Percentiles rank a stretch among this genome's conserved stretches.
Evolutionary conservation across 306 rosid species (phyloP).

Genomic region (Trifolium pratense): DNA sequence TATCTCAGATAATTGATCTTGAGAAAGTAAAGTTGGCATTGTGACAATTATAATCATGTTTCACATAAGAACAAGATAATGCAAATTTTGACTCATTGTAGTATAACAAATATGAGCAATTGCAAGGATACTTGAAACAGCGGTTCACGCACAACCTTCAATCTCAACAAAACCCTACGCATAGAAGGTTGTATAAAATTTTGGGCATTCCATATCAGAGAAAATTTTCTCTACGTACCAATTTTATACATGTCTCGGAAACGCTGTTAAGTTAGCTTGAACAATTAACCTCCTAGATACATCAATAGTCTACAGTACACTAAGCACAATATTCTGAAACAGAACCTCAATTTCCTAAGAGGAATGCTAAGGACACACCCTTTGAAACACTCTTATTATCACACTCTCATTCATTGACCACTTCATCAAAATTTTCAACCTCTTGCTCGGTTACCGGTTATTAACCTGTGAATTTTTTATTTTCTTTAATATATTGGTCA

Average conservation of each 20-base stretch:
- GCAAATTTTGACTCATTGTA: conserved; percentile 16
- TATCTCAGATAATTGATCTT: conserved; percentile 25
- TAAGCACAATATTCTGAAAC: conserved; percentile 7
- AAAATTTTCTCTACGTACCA: neutral
- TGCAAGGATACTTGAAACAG: conserved; percentile 16
- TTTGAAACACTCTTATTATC: too few relatives aligned
- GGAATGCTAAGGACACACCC: too few relatives aligned
- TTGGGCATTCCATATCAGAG: conserved; percentile 16
- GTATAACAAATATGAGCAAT: neutral
- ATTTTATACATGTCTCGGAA: neutral
- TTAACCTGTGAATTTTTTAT: too few relatives aligned
- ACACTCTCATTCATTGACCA: too few relatives aligned
- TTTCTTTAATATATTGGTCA: too few relatives aligned
- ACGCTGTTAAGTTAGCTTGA: conserved; percentile 21
- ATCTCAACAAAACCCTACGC: conserved; percentile 5
- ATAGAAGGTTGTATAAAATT: neutral
- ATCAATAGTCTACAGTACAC: neutral
- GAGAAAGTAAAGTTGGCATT: conserved; percentile 24
- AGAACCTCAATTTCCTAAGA: neutral
- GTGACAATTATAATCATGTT: neutral
- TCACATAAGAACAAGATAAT: conserved; percentile 19
- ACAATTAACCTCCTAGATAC: conserved; percentile 16
- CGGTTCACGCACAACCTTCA: neutral
- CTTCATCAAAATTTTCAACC: too few relatives aligned
- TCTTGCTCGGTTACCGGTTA: too few relatives aligned